phyloP scores from a whole-genome alignment of 257 asterid species.

The Solanum boliviense region DNA sequence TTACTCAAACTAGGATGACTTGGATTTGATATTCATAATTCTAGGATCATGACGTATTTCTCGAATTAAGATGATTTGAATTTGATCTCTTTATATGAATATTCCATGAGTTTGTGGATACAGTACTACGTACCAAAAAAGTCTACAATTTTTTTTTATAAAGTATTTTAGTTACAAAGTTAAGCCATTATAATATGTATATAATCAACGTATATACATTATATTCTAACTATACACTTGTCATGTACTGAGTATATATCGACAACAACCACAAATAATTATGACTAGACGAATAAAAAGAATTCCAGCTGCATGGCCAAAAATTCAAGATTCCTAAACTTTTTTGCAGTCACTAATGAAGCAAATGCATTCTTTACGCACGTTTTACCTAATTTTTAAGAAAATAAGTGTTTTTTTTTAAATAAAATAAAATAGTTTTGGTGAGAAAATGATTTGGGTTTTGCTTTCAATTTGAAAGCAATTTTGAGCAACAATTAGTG shows the following conservation, averaged over 20 bases:
- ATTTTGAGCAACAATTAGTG: too few relatives aligned
- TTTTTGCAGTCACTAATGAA: not conserved
- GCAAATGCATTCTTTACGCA: not conserved
- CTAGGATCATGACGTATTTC: too few relatives aligned
- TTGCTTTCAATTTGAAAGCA: too few relatives aligned
- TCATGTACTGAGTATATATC: not conserved
- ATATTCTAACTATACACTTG: not conserved
- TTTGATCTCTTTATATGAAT: too few relatives aligned
- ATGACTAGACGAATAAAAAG: not conserved
- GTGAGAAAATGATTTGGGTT: too few relatives aligned
- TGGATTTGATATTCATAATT: too few relatives aligned
- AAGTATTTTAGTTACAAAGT: not conserved
- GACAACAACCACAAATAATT: not conserved
- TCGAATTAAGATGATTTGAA: too few relatives aligned
- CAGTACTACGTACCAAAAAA: not conserved
- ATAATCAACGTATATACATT: not conserved
- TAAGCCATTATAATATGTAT: not conserved
- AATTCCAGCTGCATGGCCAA: not conserved
- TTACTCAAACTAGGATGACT: too few relatives aligned
- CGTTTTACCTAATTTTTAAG: too few relatives aligned
- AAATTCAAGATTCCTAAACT: not conserved
- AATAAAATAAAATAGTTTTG: too few relatives aligned
- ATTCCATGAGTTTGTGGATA: too few relatives aligned
- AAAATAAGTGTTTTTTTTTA: too few relatives aligned
- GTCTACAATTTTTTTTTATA: not conserved